A percentile compares a stretch with the other conserved stretches of the same genome.
Conservation (phyloP, 257 asterid species). For the Echites panduratus region DNA sequence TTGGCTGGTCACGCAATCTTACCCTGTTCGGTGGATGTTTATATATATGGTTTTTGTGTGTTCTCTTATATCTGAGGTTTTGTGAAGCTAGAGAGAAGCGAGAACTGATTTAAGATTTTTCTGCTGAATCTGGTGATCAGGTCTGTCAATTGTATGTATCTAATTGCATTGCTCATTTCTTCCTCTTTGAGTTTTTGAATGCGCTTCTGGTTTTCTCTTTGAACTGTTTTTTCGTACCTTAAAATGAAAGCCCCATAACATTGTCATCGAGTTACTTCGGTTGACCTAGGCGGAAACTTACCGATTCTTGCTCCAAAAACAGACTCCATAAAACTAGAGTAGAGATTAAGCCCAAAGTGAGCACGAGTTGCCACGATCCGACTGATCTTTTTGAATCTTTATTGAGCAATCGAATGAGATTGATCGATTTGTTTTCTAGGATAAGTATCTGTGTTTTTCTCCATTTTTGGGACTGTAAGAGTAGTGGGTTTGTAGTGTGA, state of each 20-base stretch:
- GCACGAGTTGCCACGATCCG: too few species aligned
- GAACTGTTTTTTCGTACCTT: too few species aligned
- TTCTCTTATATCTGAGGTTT: conserved; percentile 1
- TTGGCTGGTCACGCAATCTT: background rate
- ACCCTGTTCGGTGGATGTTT: conserved; percentile 4
- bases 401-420: background rate
- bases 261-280: too few species aligned
- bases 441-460: background rate
- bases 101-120: background rate
- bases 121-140: conserved; percentile 1
- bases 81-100: conserved; percentile 2
- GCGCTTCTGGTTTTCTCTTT: too few species aligned
- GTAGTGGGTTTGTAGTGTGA: background rate
- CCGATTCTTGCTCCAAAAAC: too few species aligned
- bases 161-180: background rate
- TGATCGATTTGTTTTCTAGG: background rate
- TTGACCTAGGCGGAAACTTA: too few species aligned
- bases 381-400: too few species aligned
- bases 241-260: too few species aligned
- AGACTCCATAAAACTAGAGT: too few species aligned
- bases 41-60: background rate
- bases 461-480: background rate
- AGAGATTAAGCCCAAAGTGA: too few species aligned
- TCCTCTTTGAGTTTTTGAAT: background rate
- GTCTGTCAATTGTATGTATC: background rate